phyloP scores from a whole-genome alignment of 768 basidiomycete species.

The Termitomyces sp. region DNA sequence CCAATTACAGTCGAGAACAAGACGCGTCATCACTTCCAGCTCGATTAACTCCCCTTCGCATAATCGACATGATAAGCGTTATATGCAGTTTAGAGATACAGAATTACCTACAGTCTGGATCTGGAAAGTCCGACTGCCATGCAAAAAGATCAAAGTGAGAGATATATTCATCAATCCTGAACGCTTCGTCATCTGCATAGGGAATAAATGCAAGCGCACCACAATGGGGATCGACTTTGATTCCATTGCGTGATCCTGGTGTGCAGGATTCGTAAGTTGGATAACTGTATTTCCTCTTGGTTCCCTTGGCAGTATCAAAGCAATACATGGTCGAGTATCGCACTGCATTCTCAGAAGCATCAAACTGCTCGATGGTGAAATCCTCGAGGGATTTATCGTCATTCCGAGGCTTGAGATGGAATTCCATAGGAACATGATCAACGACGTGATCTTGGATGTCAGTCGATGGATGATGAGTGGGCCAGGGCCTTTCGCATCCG shows the following conservation, averaged over 20 bases:
- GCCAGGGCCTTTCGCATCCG: constrained; percentile 9
- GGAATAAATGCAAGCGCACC: constrained; percentile 30
- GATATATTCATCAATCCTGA: constrained; percentile 26
- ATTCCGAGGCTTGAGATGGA: not conserved
- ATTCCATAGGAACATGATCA: not conserved
- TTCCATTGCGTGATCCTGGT: constrained; percentile 30
- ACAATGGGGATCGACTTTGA: not conserved
- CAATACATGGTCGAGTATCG: constrained; percentile 12
- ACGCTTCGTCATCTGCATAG: constrained; percentile 41
- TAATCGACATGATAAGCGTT: not conserved
- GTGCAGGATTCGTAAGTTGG: constrained; percentile 44
- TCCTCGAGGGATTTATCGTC: not conserved
- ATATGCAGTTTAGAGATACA: not conserved
- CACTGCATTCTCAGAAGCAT: constrained; percentile 2
- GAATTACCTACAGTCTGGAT: constrained; percentile 44
- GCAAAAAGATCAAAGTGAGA: constrained; percentile 20
- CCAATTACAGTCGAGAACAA: constrained; percentile 24
- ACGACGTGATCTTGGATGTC: not conserved
- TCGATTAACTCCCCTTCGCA: constrained; percentile 43
- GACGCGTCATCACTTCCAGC: constrained; percentile 36
- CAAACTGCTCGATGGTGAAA: constrained; percentile 15
- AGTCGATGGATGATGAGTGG: not conserved
- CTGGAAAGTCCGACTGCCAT: constrained; percentile 32
- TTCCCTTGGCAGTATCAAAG: not conserved
- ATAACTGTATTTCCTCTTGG: constrained; percentile 7